Evolutionary conservation across 345 rosid genomes (phyloP), one percentile per base, ranked within the genome.

Genomic region (Garcia nutans): DNA sequence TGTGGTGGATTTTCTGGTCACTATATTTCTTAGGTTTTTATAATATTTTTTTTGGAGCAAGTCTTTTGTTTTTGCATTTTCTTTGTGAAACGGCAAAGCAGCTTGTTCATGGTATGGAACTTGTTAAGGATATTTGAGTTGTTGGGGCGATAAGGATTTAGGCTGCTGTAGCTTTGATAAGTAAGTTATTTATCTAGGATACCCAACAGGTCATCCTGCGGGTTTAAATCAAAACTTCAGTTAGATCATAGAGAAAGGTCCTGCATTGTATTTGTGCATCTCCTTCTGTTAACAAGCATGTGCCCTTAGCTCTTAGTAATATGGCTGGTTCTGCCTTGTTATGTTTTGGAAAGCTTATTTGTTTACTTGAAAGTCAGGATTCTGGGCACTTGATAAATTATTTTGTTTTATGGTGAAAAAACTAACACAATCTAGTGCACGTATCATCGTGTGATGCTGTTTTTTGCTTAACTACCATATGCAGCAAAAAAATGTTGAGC

Each of bases 1-100:
- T 58, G 10, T 67, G 61, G 41, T 37, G 23, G 19, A 50, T 70
- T 74, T 28, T 64, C 68, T 76, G n/a, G 33, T 31, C 17, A 28
- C 15, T 67, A 3, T 55, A 33, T 54, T 59, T 70, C 22, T 65
- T 52, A 44, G n/a, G 49, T 61, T 62, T 42, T 69, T 23, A 5
- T 20, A 23, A 65, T 16, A 28, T 17, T 47, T 31, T 69, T 50
- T 2, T 9, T 20, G 19, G 54, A 52, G 74, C 20, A 26, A 73
- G 37, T 6, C 41, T 3, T 75, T 59, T 63, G 57, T 68, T 76
- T 68, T 20, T 28, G 6, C 28, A 45, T 68, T 58, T 82, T 69
- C 45, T 8, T 59, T 44, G 47, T 3, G 28, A 17, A 54, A 59
- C 7, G 1, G 70, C 5, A 37, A 42, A 58, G 57, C 63, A 42